Evolutionary conservation across 1,284 basidiomycete species (phyloP).

Genomic region (Erythrobasidium hasegawianum): DNA sequence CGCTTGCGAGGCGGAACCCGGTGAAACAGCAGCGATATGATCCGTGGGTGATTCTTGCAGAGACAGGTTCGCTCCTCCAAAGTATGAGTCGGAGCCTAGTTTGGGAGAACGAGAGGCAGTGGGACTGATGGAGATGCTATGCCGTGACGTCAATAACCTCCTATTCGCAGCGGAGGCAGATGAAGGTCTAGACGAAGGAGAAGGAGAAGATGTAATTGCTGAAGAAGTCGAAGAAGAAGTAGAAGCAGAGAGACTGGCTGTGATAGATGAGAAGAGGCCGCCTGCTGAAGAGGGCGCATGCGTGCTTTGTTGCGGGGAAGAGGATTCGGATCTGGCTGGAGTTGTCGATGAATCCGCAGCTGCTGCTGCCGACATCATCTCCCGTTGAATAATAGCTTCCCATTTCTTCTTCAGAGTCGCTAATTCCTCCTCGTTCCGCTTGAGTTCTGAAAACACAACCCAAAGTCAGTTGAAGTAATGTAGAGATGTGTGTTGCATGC

Average conservation of each 20-base stretch:
- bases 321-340: background rate
- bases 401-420: slow-evolving; percentile 41
- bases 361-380: slow-evolving; percentile 14
- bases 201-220: background rate
- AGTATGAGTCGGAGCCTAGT: slow-evolving; percentile 10
- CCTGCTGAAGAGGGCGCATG: background rate
- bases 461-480: background rate
- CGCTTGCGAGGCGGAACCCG: background rate
- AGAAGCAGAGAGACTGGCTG: slow-evolving; percentile 16
- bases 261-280: slow-evolving; percentile 27
- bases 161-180: background rate
- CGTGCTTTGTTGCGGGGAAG: slow-evolving; percentile 11
- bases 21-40: background rate
- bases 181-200: slow-evolving; percentile 16
- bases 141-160: slow-evolving; percentile 20
- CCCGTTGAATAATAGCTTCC: slow-evolving; percentile 40
- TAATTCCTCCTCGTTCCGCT: slow-evolving; percentile 43
- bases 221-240: slow-evolving; percentile 19
- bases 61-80: slow-evolving; percentile 17
- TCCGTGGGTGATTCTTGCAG: slow-evolving; percentile 17
- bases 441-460: slow-evolving; percentile 38
- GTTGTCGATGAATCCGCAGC: background rate
- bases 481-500: slow-evolving; percentile 1
- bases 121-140: slow-evolving; percentile 16
- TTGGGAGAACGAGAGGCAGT: background rate